Evolutionary conservation across 2,329 filamentous ascomycete species (phyloP), one percentile per base, ranked within the genome.

Genomic region (Neonectria coccinea): DNA sequence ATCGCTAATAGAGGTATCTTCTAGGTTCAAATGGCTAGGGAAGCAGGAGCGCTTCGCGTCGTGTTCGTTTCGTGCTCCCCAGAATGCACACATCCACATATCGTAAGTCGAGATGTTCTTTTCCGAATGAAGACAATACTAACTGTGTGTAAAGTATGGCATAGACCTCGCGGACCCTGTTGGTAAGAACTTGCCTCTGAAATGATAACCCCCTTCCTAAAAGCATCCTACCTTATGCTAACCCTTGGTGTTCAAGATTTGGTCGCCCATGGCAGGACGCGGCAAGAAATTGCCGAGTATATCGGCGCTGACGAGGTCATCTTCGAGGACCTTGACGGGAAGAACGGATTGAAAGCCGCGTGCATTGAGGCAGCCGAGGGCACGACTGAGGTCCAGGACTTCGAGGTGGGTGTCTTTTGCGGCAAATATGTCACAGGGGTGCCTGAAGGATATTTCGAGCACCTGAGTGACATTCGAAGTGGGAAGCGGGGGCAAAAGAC

Each of bases 381-480:
- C 61, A 80, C 86, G 66, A 79, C 81, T 22, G 76, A 77, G 33
- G 71, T 85, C 73, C 84, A 83, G 10, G 83, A 90, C 60, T 97
- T 97, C 69, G 94, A 97, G 77, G 90, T 96, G 10, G 94, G 94
- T 57, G 93, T 97, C 12, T 97, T 97, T 82, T 94, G 90, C 74
- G 94, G 94, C 51, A 88, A 89, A 69, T 97, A 97, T 78, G 85
- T 92, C 65, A 97, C 94, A 0, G 88, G 89, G 0, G 91, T 97
- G 2, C 86, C 89, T 2, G 85, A 89, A 9, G 88, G 86, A 33
- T 97, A 97, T 80, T 94, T 97, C 71, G 88, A 92, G 69, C 92
- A 93, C 72, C 83, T 96, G 4, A 89, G 92, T 78, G 82, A 85
- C 63, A 79, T 93, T n/a, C 85, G 92, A 55, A 88, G 92, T 78